Evolutionary conservation across 2,329 filamentous ascomycete genomes (phyloP), one percentile per base, ranked within the genome.

Genomic region (Aaosphaeria pasadenensis): DNA sequence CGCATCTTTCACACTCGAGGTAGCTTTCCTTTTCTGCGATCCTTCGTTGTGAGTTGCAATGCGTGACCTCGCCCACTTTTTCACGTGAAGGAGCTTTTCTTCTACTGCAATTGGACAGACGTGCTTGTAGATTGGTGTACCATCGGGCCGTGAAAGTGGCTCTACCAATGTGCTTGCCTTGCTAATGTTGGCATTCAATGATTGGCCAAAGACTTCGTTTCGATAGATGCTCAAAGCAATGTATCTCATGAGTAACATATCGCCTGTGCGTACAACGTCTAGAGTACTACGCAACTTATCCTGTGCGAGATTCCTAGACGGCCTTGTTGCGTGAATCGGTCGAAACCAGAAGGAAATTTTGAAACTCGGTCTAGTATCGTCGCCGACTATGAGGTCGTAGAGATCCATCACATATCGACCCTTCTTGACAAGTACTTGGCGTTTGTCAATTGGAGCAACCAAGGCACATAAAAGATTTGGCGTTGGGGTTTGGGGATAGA

Each of bases 351-450:
- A 90, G 3, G 87, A 91, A 47, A 96, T 77, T 30, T 79, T 83
- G 70, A 96, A 95, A 2, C 87, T 88, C 0, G 88, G 82, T 54
- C 79, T 82, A 0, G 91, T 95, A 44, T 96, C 88, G 66, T 97
- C 92, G 5, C 88, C 91, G 1, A 96, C 83, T 6, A 41, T 50
- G 39, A 68, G 51, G 35, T 69, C 66, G 48, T 59, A 60, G 2
- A 69, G 49, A 39, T 76, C 70, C 50, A 71, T 72, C 45, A 72
- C 75, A 60, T 74, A 75, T 5, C 76, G 75, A 29, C 85, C 82
- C 73, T 81, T 85, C 36, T 81, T 78, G 0, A 91, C 89, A 30
- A 76, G 80, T 17, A 96, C 82, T 2, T 78, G 78, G 28, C 88
- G 83, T 1, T 87, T 78, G 35, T 84, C 78, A 1, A 86, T 79